Base-by-base conservation (phyloP, 352 stramenopile species). In the Thalassiosira pacifica region DNA sequence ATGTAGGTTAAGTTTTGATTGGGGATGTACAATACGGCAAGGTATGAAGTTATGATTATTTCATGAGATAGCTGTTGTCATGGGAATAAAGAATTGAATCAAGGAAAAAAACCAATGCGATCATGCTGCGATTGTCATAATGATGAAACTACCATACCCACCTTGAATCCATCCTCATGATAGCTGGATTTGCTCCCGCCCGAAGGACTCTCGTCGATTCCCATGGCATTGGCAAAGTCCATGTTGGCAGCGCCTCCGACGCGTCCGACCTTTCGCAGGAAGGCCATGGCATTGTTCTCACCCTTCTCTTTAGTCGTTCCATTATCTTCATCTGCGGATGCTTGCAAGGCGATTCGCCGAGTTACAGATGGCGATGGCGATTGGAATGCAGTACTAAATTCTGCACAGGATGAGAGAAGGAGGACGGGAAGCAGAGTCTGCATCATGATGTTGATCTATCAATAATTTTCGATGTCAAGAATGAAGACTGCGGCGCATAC, bases 231-330 rank as follows among this genome's bases (percentile, higher is more conserved):
- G 8, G 77, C 85, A 77, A 92, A 94, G 67, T 93, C 86, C 55
- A 90, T 89, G 42, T 88, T 91, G 3, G 82, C 73, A 16, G 78
- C 61, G 24, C 87, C 87, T 27, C 90, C 90, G 22, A 94, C 76
- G 32, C 83, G 76, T 22, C 90, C 90, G 34, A 87, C 87, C 48
- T 86, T 89, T 69, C 82, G 48, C 18, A 94, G 64, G 71, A 94
- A 94, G 1, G 83, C 64, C 90, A 94, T 94, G 13, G 88, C 90
- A 45, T 91, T 90, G 60, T 93, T 93, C 9, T 92, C 86, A 31
- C 74, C 77, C 61, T 29, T 57, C 16, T 75, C 79, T n/a, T 59
- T 72, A 29, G 53, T 32, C 0, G n/a, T 68, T 0, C 26, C 24
- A 37, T 18, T 59, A 0, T 73, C 42, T 5, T 73, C 65, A 24